Evolutionary conservation across 2,329 filamentous ascomycete species (phyloP), one percentile per base, ranked within the genome.

Genomic region (Fusarium sacchari): DNA sequence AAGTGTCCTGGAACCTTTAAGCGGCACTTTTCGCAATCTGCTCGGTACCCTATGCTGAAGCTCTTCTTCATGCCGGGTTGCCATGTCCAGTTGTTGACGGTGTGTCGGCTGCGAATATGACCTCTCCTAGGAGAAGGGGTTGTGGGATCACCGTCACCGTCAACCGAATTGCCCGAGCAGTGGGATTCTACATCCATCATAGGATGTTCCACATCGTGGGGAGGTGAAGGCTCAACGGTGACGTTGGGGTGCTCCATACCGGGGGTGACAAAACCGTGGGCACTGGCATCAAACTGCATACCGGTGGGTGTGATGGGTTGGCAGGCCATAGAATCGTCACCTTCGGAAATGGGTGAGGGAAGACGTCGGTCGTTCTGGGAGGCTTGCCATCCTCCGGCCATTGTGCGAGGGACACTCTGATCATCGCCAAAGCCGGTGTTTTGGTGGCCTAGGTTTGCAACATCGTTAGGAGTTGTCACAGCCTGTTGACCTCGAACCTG

Each of bases 1-100:
- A 94, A 95, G 80, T 95, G 93, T 3, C 93, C 93, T 0, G 93
- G 93, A 13, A 94, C 91, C 79, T 91, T 93, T 79, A 89, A 86
- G 49, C 88, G 88, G 82, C 93, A 95, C 81, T 94, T 94, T 69
- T 94, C 92, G 79, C 93, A 95, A 81, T 94, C 93, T 18, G 91
- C 88, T 71, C 93, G 86, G 83, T 92, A 95, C 57, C 93, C 93
- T 89, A 95, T 94, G 77, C 92, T 93, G 80, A 95, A 92, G 69
- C 88, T 90, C 80, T 89, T 89, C 82, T 92, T 93, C 87, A 90
- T 90, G 73, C 89, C 88, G 1, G 88, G 88, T 69, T 90, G 87
- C 77, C 86, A 84, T 5, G 89, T 90, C 89, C 88, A 90, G 63
- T 85, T 86, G 78, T 89, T 89, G 63, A 90, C 81, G 1, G 89